A percentile compares a stretch with the other conserved stretches of the same genome.
These are phyloP conservation scores for Globisporangium nodosum DNA, from an alignment of 352 stramenopile genomes.

Conservation along the genomic window DNA sequence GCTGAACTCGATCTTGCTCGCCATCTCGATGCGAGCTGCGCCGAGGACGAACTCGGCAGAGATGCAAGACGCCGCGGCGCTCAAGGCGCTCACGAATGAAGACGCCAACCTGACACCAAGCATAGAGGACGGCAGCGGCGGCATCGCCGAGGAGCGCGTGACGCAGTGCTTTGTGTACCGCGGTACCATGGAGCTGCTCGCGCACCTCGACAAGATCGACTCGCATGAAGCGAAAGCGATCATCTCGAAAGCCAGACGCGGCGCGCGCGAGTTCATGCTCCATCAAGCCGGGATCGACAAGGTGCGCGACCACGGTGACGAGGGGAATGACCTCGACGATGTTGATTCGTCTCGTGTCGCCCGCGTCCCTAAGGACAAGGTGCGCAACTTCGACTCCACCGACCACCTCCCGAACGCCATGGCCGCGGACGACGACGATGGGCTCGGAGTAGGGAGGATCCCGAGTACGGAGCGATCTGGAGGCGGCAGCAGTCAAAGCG, in stretches of 20 bases:
- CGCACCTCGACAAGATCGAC: constrained; percentile 33
- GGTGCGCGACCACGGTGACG: not conserved
- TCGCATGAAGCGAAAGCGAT: constrained; percentile 47
- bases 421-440: not conserved
- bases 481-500: not conserved
- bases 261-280: constrained; percentile 29
- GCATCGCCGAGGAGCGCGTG: constrained; percentile 37
- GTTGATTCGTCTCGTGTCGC: not conserved
- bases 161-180: constrained; percentile 44
- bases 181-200: constrained; percentile 44
- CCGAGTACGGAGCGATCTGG: not conserved
- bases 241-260: constrained; percentile 24
- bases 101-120: not conserved
- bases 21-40: constrained; percentile 4
- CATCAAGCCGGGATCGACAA: constrained; percentile 4
- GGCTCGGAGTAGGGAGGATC: not conserved
- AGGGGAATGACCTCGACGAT: not conserved
- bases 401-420: not conserved
- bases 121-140: constrained; percentile 7
- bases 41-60: not conserved
- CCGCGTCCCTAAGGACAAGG: constrained; percentile 4
- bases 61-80: not conserved
- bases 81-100: not conserved
- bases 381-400: constrained; percentile 14
- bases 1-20: constrained; percentile 16